Base-by-base conservation (phyloP, 2,329 filamentous ascomycete genomes). In the Rugonectria rugulosa region DNA sequence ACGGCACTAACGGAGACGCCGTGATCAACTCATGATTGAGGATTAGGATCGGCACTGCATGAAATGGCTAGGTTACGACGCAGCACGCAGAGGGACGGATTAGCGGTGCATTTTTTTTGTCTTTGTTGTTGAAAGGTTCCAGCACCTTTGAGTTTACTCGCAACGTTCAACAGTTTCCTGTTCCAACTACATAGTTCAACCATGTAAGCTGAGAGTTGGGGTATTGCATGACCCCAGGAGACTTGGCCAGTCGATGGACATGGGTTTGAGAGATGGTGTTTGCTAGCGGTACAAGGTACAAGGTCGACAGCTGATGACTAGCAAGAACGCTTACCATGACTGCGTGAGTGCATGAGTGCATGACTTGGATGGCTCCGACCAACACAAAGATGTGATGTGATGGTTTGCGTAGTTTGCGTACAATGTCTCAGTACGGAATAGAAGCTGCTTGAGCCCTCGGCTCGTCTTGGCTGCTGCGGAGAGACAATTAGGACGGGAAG, bases 1-100 rank as follows among this genome's bases (percentile, higher is more conserved):
- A 62, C 36, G 65, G 65, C 6, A 56, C 42, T 23, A 43, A 45
- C 40, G 46, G 34, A 32, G 21, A 27, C 37, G 36, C 21, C 43
- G 26, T 24, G 29, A 24, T 32, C 37, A 42, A 29, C 29, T 42
- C 36, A n/a, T 46, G 21, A 51, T 10, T 3, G 29, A 46, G 56
- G 49, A 47, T 50, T 21, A 38, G 42, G 50, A 43, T 42, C 54
- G 48, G 20, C 34, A 56, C 11, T 23, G 12, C n/a, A n/a, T n/a
- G n/a, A n/a, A 27, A 21, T 23, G 19, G 24, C 20, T 20, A 36
- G 21, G 23, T 21, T 23, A 15, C 37, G 11, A 50, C 21, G 38
- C 21, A 9, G 29, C 15, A n/a, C 34, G 5, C 19, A 7, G 21
- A 36, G 46, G 29, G 34, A 23, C 20, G 12, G 26, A 20, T 15